Base-by-base conservation (phyloP, 2,329 filamentous ascomycete species). In the Aureobasidium vineae region DNA sequence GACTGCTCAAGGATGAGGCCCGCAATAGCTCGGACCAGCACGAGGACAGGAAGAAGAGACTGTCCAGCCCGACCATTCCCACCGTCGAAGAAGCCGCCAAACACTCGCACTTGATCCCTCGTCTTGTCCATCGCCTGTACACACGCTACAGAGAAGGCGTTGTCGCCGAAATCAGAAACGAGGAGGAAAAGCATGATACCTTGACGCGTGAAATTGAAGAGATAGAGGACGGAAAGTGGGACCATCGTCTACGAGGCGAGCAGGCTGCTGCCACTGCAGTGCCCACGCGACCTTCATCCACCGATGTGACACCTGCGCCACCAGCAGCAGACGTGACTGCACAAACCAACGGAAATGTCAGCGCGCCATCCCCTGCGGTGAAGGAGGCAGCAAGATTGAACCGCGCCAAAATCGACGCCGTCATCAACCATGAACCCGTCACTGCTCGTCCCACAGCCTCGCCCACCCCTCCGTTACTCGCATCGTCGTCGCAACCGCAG, bases 1-100 rank as follows among this genome's bases (percentile, higher is more conserved):
- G 86, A 67, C 80, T 96, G 67, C 78, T 97, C 75, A 86, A 86
- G 70, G 90, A 96, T 71, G 92, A 95, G 76, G 77, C 88, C 70
- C 85, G 79, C 71, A 70, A 70, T 59, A 71, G 77, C 71, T 57
- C 75, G 70, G 71, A 76, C 72, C 70, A 74, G 41, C 56, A 63
- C 16, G 63, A 64, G 13, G 65, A 69, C 45, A 72, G 74, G 28
- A 95, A 93, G 80, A 86, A 90, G 72, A 96, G 94, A 80, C 83
- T 90, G 43, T 83, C 85, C 36, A 87, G 83, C 67, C 86, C 90
- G 10, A 82, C 84, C 53, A 75, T 88, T 67, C 86, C 88, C 15
- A 86, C 86, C 0, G 79, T 92, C 33, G 83, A 86, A 69, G 90
- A 93, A 69, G 86, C 86, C 4, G 82, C 84, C 65, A 83, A 88